phyloP scores from a whole-genome alignment of 2,329 filamentous ascomycete species.

The Aspergillaceae sp. region DNA sequence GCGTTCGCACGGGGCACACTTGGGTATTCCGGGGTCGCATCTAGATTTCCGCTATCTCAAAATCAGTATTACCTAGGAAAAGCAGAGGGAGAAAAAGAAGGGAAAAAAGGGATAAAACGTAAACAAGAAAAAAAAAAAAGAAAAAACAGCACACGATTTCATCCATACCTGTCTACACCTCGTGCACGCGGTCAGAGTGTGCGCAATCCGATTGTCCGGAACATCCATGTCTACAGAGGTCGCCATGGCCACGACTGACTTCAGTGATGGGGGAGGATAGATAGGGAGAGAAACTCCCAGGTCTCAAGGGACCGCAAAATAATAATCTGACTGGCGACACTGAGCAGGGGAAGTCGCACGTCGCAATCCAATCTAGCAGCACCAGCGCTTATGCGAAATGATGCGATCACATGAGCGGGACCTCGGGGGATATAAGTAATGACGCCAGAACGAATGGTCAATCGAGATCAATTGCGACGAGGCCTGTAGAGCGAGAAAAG shows the following conservation, averaged over 20 bases:
- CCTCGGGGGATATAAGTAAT: background rate
- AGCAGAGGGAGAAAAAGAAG: background rate
- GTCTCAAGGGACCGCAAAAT: background rate
- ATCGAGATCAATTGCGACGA: slow-evolving; percentile 4
- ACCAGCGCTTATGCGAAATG: too few relatives aligned
- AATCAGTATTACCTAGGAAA: background rate
- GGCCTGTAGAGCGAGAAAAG: slow-evolving; percentile 7
- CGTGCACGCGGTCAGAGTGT: slow-evolving; percentile 43
- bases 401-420: too few relatives aligned
- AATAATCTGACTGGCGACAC: background rate
- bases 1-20: slow-evolving; percentile 85
- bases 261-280: background rate
- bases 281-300: background rate
- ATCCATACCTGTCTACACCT: slow-evolving; percentile 41
- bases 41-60: slow-evolving; percentile 75
- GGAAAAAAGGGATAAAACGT: slow-evolving; percentile 1
- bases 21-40: slow-evolving; percentile 86
- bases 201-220: slow-evolving; percentile 34
- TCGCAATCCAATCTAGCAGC: background rate
- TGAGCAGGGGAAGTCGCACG: background rate
- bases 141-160: background rate
- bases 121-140: too few relatives aligned
- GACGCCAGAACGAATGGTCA: background rate
- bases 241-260: slow-evolving; percentile 15
- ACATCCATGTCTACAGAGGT: slow-evolving; percentile 7